Conservation (phyloP, 192 early-diverging fungal genomes). For the Mortierella alpina region DNA sequence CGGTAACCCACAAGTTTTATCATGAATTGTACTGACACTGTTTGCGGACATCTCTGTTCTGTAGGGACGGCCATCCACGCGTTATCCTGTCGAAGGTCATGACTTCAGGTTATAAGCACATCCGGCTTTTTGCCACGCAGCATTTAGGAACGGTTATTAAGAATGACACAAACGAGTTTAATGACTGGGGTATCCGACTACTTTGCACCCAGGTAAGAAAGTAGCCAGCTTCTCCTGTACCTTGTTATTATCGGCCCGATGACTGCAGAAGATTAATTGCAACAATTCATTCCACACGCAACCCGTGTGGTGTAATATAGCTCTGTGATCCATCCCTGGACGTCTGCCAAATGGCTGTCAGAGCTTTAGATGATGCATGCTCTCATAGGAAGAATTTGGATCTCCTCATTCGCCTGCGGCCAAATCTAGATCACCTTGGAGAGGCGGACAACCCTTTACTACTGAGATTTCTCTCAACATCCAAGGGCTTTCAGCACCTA, state of each 20-base stretch:
- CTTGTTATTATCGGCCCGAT: too few species aligned
- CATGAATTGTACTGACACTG: not conserved
- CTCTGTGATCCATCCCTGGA: slow-evolving; percentile 81
- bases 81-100: slow-evolving; percentile 85
- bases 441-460: slow-evolving; percentile 75
- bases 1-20: not conserved
- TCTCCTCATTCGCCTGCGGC: slow-evolving; percentile 73
- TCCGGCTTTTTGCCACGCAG: slow-evolving; percentile 80
- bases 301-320: slow-evolving; percentile 25
- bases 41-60: not conserved
- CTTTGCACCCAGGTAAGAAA: slow-evolving; percentile 70
- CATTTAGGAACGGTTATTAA: slow-evolving; percentile 74
- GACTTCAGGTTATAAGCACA: slow-evolving; percentile 84
- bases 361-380: slow-evolving; percentile 76
- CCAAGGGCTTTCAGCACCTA: slow-evolving; percentile 79
- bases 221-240: too few species aligned
- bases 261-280: not conserved
- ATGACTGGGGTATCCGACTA: slow-evolving; percentile 78
- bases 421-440: slow-evolving; percentile 80
- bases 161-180: slow-evolving; percentile 66
- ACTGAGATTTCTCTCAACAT: slow-evolving; percentile 74
- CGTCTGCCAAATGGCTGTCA: slow-evolving; percentile 77
- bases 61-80: slow-evolving; percentile 82
- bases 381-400: slow-evolving; percentile 74
- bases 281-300: not conserved